phyloP scores from a whole-genome alignment of 352 stramenopile species.

The Phytophthora ohioensis region DNA sequence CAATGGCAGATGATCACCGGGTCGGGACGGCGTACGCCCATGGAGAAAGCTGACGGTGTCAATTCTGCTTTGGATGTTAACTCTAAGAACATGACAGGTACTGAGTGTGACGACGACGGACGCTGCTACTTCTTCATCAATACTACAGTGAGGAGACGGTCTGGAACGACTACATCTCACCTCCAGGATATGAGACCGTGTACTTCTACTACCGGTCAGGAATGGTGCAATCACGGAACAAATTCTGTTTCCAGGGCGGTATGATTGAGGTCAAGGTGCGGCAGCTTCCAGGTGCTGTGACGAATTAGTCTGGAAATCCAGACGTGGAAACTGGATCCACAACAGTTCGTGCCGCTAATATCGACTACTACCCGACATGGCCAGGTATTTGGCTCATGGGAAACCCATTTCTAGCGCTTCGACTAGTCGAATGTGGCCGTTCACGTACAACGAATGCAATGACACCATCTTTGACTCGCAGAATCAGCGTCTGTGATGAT shows the following conservation, averaged over 20 bases:
- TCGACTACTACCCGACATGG: constrained; percentile 80
- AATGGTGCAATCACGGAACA: constrained; percentile 66
- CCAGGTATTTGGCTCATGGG: constrained; percentile 96
- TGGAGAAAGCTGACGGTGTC: constrained; percentile 68
- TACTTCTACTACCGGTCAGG: constrained; percentile 62
- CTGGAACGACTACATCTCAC: constrained; percentile 66
- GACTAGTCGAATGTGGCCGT: constrained; percentile 96
- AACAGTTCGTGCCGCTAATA: constrained; percentile 20
- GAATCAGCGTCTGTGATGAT: constrained; percentile 90
- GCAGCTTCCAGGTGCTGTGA: constrained; percentile 81
- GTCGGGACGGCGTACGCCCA: neutral
- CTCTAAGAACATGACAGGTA: constrained; percentile 56
- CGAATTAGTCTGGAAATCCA: constrained; percentile 46
- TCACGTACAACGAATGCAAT: constrained; percentile 90
- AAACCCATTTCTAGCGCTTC: constrained; percentile 94
- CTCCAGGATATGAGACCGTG: constrained; percentile 52
- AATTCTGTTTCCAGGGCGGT: constrained; percentile 81
- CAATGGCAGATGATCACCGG: neutral
- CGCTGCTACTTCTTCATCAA: constrained; percentile 72
- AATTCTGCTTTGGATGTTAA: constrained; percentile 73
- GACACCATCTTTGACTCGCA: constrained; percentile 46
- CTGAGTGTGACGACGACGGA: constrained; percentile 14
- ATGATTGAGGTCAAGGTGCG: constrained; percentile 83
- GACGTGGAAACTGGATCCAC: constrained; percentile 42
- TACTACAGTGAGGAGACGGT: constrained; percentile 49